These are phyloP conservation scores for Phyllosticta citribraziliensis DNA, from an alignment of 2,329 filamentous ascomycete species.

Conservation along the genomic window DNA sequence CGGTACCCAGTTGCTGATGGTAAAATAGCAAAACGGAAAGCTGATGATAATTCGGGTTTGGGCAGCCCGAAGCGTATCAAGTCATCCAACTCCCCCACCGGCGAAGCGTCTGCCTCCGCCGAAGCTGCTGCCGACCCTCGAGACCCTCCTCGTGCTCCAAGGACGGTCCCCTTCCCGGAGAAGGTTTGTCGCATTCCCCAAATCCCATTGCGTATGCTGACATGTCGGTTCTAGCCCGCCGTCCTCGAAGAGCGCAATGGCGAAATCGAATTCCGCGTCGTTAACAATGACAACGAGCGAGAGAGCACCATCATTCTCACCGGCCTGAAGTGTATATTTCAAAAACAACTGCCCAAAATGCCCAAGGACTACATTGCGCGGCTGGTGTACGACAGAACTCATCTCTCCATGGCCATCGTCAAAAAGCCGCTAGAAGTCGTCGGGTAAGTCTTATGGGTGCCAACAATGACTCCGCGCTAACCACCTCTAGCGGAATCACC, in stretches of 20 bases:
- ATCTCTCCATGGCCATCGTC: constrained; percentile 92
- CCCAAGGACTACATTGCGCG: constrained; percentile 98
- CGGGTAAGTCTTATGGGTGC: constrained; percentile 33
- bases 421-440: constrained; percentile 95
- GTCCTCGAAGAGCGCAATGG: constrained; percentile 89
- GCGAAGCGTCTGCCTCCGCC: constrained; percentile 26
- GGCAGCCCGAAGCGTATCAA: constrained; percentile 50
- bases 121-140: constrained; percentile 28
- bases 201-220: constrained; percentile 16
- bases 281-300: constrained; percentile 86
- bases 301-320: constrained; percentile 92
- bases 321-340: constrained; percentile 93
- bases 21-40: constrained; percentile 57
- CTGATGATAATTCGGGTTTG: constrained; percentile 54
- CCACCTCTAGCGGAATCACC: constrained; percentile 68
- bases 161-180: constrained; percentile 77
- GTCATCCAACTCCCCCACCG: constrained; percentile 15
- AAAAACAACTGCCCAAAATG: constrained; percentile 98
- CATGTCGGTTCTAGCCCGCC: constrained; percentile 50
- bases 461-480: not conserved
- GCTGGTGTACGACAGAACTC: constrained; percentile 92
- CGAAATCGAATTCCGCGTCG: constrained; percentile 93
- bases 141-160: constrained; percentile 38
- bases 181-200: constrained; percentile 45
- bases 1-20: not conserved